A percentile compares a stretch with the other conserved stretches of the same genome.
phyloP scores from a whole-genome alignment of 768 basidiomycete species.

The Paxillus ammoniavirescens region DNA sequence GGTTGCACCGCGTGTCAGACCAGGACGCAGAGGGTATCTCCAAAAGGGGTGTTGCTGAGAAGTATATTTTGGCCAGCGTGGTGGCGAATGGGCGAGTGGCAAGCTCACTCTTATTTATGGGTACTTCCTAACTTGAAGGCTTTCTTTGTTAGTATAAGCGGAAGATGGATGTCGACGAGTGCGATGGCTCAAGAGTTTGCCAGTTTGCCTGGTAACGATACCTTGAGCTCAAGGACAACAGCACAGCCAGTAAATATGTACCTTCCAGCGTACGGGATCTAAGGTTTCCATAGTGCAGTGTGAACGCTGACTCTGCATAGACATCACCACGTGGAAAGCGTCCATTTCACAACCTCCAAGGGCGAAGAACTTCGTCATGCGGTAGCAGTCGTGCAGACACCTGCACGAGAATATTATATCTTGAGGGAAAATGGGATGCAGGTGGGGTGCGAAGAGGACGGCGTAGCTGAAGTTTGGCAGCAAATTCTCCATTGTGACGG shows the following conservation, averaged over 20 bases:
- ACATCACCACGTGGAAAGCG: constrained; percentile 74
- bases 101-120: background rate
- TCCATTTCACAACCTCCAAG: constrained; percentile 54
- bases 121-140: constrained; percentile 8
- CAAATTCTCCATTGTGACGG: constrained; percentile 49
- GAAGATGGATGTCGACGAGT: constrained; percentile 62
- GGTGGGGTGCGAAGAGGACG: constrained; percentile 75
- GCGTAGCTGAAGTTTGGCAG: constrained; percentile 63
- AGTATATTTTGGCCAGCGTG: constrained; percentile 68
- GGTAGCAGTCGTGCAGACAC: constrained; percentile 70
- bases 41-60: constrained; percentile 52
- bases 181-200: constrained; percentile 74
- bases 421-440: constrained; percentile 77
- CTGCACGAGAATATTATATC: constrained; percentile 63
- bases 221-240: constrained; percentile 14
- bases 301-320: constrained; percentile 33
- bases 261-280: constrained; percentile 56
- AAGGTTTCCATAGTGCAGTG: background rate
- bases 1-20: constrained; percentile 46
- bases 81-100: constrained; percentile 62
- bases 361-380: constrained; percentile 54
- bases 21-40: constrained; percentile 42
- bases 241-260: constrained; percentile 50
- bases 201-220: constrained; percentile 36
- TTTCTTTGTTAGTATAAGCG: constrained; percentile 53